Evolutionary conservation across 805 yeast genomes (phyloP), one percentile per base, ranked within the genome.

Genomic region (Candida endomychidarum): DNA sequence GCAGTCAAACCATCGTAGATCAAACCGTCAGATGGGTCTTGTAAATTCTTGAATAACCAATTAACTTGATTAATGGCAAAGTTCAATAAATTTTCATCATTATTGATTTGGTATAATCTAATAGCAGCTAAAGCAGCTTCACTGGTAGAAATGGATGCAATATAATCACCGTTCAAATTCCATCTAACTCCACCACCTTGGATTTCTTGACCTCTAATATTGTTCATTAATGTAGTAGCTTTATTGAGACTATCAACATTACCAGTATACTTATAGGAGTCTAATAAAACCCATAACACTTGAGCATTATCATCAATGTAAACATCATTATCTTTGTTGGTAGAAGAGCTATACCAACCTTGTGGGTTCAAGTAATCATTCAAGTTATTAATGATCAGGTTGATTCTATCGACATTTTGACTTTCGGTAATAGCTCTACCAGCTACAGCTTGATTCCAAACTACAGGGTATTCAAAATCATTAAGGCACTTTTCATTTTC

Each of bases 271-370:
- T 41, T 38, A 34, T 51, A 57, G 1, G 56, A 53, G 15, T 58
- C 61, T 8, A 53, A 21, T 23, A 54, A 50, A 3, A 53, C 60
- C 60, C 63, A 60, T 4, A 48, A 47, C 2, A 54, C 45, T 39
- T 60, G 65, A 2, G 58, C 48, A 41, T 58, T 57, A 42, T 60
- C 65, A 42, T 60, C 65, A 17, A 47, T 52, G 38, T 60, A 60
- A 14, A 59, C 49, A 31, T 59, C 62, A 17, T 43, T 37, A 32
- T 53, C 53, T 25, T 51, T 51, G 10, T 48, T 57, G 3, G 53
- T 50, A 2, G 57, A 38, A 2, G 63, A 49, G 18, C 60, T 53
- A 37, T 44, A 60, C 34, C 53, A 61, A 7, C 53, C 58, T 0
- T 42, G 38, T 6, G 41, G 9, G 41, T 53, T 57, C 31, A 51